Percentiles rank a stretch among this genome's conserved stretches.
These are phyloP conservation scores for Sarocladium strictum DNA, from an alignment of 2,329 filamentous ascomycete species.

Conservation along the genomic window DNA sequence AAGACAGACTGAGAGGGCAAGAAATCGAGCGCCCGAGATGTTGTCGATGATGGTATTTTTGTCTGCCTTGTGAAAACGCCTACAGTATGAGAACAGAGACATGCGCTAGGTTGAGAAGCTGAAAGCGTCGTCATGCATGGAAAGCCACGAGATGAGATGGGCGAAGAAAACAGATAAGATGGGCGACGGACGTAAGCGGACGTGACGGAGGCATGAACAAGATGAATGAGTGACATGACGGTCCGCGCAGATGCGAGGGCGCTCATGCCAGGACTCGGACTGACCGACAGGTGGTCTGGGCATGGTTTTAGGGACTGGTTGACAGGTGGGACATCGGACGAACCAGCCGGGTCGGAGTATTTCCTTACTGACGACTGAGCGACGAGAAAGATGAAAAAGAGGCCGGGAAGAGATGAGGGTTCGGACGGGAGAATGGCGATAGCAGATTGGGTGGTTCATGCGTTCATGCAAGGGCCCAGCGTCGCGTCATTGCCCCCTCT, in stretches of 20 bases:
- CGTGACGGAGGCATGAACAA: background rate
- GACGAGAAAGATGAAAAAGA: background rate
- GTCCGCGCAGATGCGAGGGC: conserved; percentile 7
- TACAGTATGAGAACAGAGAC: background rate
- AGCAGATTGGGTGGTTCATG: conserved; percentile 5
- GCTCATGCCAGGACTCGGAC: conserved; percentile 5
- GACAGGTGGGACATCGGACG: conserved; percentile 8
- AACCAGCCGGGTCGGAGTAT: conserved; percentile 3
- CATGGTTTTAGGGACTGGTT: background rate
- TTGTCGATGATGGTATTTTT: background rate
- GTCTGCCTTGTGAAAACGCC: background rate
- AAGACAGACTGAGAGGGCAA: background rate
- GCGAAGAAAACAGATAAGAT: background rate
- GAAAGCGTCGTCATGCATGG: background rate
- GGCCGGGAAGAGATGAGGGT: conserved; percentile 1
- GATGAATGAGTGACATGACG: background rate
- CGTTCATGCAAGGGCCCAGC: conserved; percentile 6
- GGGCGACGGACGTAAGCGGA: no score
- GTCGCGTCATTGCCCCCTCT: background rate
- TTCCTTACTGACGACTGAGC: background rate
- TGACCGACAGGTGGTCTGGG: background rate
- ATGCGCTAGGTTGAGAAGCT: background rate
- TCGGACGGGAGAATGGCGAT: background rate
- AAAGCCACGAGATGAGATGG: background rate
- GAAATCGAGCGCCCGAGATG: background rate